Conservation (phyloP, 2,329 filamentous ascomycete genomes). For the Leptographium lundbergii region DNA sequence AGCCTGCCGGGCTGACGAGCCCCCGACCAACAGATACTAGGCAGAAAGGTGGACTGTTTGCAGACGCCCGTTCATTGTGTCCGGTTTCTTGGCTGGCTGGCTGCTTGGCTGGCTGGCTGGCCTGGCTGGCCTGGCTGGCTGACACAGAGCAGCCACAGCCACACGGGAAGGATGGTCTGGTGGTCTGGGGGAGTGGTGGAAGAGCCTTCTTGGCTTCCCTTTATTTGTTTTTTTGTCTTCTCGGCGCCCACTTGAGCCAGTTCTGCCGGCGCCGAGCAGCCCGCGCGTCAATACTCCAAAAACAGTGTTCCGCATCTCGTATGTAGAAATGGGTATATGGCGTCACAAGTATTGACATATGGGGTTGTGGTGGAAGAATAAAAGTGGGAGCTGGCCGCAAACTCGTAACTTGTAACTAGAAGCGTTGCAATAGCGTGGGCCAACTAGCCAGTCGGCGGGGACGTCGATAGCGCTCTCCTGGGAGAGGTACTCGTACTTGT, state of each 20-base stretch:
- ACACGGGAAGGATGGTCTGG: background rate
- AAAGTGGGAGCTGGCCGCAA: background rate
- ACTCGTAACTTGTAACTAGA: background rate
- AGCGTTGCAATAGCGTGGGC: background rate
- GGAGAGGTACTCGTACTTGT: too few relatives aligned
- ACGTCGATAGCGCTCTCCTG: background rate
- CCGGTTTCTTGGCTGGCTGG: background rate
- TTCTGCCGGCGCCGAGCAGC: background rate
- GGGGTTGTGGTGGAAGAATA: background rate
- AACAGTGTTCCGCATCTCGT: background rate
- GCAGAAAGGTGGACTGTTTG: background rate
- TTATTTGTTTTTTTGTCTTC: too few relatives aligned
- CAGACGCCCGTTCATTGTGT: background rate
- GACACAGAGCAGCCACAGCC: background rate
- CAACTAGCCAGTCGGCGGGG: background rate
- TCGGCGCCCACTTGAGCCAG: background rate
- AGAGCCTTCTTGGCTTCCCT: background rate
- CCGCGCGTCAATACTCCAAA: background rate
- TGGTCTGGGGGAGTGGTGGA: background rate
- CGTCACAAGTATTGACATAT: background rate
- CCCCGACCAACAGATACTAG: too few relatives aligned
- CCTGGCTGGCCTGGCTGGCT: background rate
- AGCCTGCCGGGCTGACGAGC: background rate
- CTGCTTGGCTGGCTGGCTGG: background rate
- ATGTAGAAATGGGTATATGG: background rate